Evolutionary conservation across 192 early-diverging fungal species (phyloP), one percentile per base, ranked within the genome.

Genomic region (Dissophora ornata): DNA sequence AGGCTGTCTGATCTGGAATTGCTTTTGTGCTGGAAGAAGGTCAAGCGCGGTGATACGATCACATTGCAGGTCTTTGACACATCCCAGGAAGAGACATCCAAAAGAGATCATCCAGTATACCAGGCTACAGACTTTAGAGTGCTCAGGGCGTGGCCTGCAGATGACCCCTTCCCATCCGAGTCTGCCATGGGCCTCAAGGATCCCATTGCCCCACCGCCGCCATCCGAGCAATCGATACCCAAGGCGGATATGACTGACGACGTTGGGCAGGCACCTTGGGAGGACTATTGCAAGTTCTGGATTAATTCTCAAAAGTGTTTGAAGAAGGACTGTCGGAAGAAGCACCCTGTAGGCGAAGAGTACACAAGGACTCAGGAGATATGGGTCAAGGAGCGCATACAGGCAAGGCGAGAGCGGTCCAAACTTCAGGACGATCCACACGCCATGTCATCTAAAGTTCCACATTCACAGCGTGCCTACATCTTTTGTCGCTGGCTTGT

Each of bases 401-500:
- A 58, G 33, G 67, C 51, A 42, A 64, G 82, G 44, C 48, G 47
- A 46, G 66, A 60, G 18, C 58, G 61, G 41, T 77, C 69, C 30
- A 58, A 55, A 34, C 59, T 84, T 19, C 40, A 61, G 28, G 75
- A 80, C 51, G 82, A 87, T 45, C 79, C 79, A 10, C 83, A 85
- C 45, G 26, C 58, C 2, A 58, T 56, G 11, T 67, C 73, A 8
- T 67, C 73, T 44, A 85, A 85, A 19, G 70, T 73, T 13, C 83
- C 82, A 3, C 87, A 88, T 46, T 66, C 80, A 3, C 57, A 70
- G 24, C 44, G 87, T 4, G 87, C 86, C 0, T 59, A 62, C 24
- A 80, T 86, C 41, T 88, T 87, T 66, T 83, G 82, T 11, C 47
- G 79, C 18, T 88, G 84, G 83, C 62, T 88, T 19, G 58, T 80